Conservation (phyloP, 2,329 filamentous ascomycete genomes). For the Scleromitrula shiraiana region DNA sequence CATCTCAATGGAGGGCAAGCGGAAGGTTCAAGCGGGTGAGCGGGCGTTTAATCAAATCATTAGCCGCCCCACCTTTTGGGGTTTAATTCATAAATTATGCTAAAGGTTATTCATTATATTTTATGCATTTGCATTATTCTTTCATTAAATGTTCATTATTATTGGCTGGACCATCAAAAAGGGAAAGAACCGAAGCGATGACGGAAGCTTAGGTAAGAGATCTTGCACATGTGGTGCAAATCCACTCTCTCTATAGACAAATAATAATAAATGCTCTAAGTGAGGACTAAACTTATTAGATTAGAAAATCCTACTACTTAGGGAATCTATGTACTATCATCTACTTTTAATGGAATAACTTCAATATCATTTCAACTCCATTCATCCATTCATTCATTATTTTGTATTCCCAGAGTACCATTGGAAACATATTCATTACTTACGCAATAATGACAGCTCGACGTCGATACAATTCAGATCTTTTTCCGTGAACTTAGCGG, state of each 20-base stretch:
- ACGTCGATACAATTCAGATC: constrained; percentile 15
- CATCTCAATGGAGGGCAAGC: too few relatives aligned
- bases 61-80: not conserved
- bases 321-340: not conserved
- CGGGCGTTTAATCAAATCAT: not conserved
- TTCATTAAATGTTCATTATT: not conserved
- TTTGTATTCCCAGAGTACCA: too few relatives aligned
- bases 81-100: not conserved
- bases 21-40: too few relatives aligned
- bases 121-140: too few relatives aligned
- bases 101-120: too few relatives aligned
- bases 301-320: not conserved
- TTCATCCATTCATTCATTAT: too few relatives aligned
- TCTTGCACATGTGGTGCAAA: too few relatives aligned
- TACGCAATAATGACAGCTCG: constrained; percentile 23
- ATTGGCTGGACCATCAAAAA: not conserved
- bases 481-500: constrained; percentile 25
- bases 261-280: not conserved
- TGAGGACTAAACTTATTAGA: not conserved
- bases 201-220: constrained; percentile 7
- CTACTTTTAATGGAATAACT: too few relatives aligned
- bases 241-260: too few relatives aligned
- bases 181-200: not conserved
- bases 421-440: not conserved
- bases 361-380: too few relatives aligned